Base-by-base conservation (phyloP, 2,329 filamentous ascomycete species). In the Sphaerulina vaccinii region DNA sequence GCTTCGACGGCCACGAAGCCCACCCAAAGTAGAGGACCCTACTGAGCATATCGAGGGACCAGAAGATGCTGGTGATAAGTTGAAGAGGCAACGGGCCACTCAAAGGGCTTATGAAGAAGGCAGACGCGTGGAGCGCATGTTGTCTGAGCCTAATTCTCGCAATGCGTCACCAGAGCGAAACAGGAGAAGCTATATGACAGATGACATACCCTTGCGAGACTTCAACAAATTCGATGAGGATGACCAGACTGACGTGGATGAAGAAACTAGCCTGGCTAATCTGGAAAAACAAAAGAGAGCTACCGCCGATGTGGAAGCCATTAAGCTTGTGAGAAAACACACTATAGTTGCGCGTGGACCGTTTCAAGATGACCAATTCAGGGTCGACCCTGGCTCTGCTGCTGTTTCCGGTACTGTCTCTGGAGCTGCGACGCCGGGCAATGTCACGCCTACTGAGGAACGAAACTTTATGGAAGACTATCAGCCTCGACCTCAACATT, bases 401-500 rank as follows among this genome's bases (percentile, higher is more conserved):
- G 54, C 66, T 7, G 63, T 55, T 10, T 80, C 78, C 13, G 77
- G 76, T 13, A 73, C 73, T 37, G 63, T 55, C 9, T 80, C 78
- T n/a, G 77, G 76, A 11, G 73, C 73, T 37, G 45, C 32, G 24
- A 48, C 45, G 35, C 45, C 45, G 29, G 45, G 45, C 23, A 48
- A 48, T 32, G 69, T 73, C 5, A 80, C 78, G 2, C 78, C 75
- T 1, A 69, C 68, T 1, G 68, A 72, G 36, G 73, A 77, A 39
- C 65, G 70, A 33, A 75, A 81, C 37, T 77, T 79, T 41, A 54
- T 58, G 43, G 79, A 81, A 37, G 78, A 81, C 50, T 88, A 88
- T 63, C 80, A 88, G 15, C 82, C 85, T 38, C 76, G 78, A 36
- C 87, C 87, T 3, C 71, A 76, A 18, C 80, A 85, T 56, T 91